phyloP scores from a whole-genome alignment of 2,329 filamentous ascomycete genomes.

The Xylaria sp. region DNA sequence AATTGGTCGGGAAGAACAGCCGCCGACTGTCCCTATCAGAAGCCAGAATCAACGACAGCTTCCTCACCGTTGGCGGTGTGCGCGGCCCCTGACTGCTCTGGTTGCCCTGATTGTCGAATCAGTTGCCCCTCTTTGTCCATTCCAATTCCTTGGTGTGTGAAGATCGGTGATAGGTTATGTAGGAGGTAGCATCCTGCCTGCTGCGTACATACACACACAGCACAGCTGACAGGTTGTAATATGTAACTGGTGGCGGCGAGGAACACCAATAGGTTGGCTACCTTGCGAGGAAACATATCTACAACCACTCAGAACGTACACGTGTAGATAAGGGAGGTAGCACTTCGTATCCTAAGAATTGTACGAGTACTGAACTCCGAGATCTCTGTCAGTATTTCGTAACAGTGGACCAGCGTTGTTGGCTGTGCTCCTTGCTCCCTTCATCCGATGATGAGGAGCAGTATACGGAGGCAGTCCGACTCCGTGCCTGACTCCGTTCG shows the following conservation, averaged over 20 bases:
- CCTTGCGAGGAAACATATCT: background rate
- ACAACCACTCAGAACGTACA: background rate
- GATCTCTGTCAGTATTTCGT: too few species aligned
- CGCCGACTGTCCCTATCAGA: constrained; percentile 6
- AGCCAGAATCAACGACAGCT: background rate
- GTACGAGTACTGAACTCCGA: too few species aligned
- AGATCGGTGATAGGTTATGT: background rate
- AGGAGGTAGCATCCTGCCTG: background rate
- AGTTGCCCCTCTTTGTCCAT: constrained; percentile 5
- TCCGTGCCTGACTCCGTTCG: too few species aligned
- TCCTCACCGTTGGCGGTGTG: constrained; percentile 17
- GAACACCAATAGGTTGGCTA: background rate
- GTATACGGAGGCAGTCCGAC: too few species aligned
- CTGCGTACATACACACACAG: background rate
- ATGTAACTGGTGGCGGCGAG: background rate
- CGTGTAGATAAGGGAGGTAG: background rate
- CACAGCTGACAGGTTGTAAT: background rate
- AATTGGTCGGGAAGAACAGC: constrained; percentile 9
- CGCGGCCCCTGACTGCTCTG: background rate
- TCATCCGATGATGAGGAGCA: too few species aligned
- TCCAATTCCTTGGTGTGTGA: background rate
- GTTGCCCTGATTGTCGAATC: constrained; percentile 5
- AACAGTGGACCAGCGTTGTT: too few species aligned
- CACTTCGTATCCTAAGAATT: background rate
- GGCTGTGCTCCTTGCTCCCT: too few species aligned